Evolutionary conservation across 768 basidiomycete species (phyloP).

Genomic region (Boletus fagicola): DNA sequence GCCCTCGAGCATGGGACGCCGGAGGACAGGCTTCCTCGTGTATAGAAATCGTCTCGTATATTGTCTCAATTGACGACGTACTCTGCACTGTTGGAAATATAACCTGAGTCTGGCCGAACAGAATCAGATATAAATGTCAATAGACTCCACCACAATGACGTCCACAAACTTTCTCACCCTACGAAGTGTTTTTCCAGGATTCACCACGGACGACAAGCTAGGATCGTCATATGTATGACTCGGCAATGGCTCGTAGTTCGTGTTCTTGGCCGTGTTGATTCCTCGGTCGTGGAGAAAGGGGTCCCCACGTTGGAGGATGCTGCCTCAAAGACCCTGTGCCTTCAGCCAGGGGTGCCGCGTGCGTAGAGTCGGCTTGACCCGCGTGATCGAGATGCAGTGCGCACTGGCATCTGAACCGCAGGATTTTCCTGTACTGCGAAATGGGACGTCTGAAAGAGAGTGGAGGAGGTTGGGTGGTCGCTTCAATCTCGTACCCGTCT

Average conservation of each 20-base stretch:
- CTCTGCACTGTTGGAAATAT: neutral
- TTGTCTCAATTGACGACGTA: neutral
- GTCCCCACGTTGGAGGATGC: neutral
- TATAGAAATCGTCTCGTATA: neutral
- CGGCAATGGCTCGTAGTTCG: too few relatives aligned
- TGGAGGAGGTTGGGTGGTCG: neutral
- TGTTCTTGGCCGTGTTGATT: too few relatives aligned
- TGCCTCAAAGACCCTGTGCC: neutral
- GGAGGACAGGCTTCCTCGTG: neutral
- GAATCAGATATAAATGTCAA: neutral
- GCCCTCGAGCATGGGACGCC: too few relatives aligned
- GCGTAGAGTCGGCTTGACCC: too few relatives aligned
- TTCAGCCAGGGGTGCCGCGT: neutral
- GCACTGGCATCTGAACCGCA: neutral
- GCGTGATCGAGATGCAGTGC: neutral
- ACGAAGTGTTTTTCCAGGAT: neutral
- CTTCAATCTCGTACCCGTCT: slow-evolving; percentile 1
- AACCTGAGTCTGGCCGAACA: neutral
- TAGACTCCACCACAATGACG: neutral
- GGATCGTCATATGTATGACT: too few relatives aligned
- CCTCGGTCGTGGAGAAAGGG: neutral
- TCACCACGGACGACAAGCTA: neutral
- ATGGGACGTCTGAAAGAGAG: neutral
- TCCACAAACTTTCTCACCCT: neutral
- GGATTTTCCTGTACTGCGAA: neutral